phyloP scores from a whole-genome alignment of 176 grass and related monocot species.

The Juncus effusus region DNA sequence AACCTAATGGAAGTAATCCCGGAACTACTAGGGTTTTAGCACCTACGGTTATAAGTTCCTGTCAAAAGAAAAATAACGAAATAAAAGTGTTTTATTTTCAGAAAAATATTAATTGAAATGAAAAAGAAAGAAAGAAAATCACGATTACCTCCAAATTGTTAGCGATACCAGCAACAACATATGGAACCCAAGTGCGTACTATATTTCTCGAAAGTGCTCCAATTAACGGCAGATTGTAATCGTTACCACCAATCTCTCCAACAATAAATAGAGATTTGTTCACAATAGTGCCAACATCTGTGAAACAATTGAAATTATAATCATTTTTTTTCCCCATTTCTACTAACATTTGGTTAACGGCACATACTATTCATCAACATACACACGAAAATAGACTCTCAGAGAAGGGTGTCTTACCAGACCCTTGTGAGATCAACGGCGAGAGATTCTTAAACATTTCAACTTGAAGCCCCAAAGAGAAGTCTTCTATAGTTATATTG shows the following conservation, averaged over 20 bases:
- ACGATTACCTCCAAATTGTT: neutral
- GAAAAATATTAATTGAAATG: too few species aligned
- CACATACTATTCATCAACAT: slow-evolving; percentile 6
- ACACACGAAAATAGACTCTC: neutral
- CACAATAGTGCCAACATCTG: neutral
- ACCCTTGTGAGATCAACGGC: slow-evolving; percentile 22
- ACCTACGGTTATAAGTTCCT: slow-evolving; percentile 51
- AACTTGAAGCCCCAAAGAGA: slow-evolving; percentile 13
- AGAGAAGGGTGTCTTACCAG: neutral
- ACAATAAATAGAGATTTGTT: slow-evolving; percentile 13
- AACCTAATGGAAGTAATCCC: slow-evolving; percentile 47
- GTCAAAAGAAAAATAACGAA: too few species aligned
- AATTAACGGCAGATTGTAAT: slow-evolving; percentile 2
- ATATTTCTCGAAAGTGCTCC: neutral
- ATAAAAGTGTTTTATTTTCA: too few species aligned
- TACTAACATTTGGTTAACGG: neutral
- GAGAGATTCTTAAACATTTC: slow-evolving; percentile 18
- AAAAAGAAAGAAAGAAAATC: too few species aligned
- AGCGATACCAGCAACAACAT: neutral
- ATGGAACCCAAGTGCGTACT: slow-evolving; percentile 11
- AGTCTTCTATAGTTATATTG: neutral
- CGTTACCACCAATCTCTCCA: slow-evolving; percentile 15
- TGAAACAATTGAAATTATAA: neutral
- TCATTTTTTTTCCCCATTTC: neutral
- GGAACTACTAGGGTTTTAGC: slow-evolving; percentile 38